These are phyloP conservation scores for Ceratobasidium sp. DNA, from an alignment of 1,284 basidiomycete genomes.

Conservation along the genomic window DNA sequence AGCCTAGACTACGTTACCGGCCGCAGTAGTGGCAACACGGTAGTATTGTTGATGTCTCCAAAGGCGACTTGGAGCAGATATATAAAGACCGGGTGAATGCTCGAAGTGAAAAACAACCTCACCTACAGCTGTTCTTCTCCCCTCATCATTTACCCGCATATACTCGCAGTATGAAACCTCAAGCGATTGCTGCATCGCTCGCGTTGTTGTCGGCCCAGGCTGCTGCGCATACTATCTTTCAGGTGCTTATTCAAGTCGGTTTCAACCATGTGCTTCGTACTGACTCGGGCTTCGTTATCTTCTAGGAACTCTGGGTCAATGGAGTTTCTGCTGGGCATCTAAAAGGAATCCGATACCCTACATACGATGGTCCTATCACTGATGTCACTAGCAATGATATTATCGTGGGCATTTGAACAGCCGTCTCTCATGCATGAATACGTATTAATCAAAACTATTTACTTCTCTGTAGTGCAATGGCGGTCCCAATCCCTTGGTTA, in stretches of 20 bases:
- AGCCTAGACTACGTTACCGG: neutral
- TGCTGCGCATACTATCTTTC: constrained; percentile 49
- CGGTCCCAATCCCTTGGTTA: constrained; percentile 47
- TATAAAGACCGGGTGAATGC: constrained; percentile 27
- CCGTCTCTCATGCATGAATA: neutral
- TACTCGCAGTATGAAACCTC: constrained; percentile 40
- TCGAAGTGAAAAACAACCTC: neutral
- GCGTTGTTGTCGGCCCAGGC: constrained; percentile 41
- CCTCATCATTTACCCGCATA: constrained; percentile 19
- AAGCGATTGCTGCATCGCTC: constrained; percentile 35
- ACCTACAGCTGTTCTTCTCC: neutral
- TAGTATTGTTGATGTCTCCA: neutral
- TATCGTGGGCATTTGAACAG: constrained; percentile 14
- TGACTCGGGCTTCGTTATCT: neutral
- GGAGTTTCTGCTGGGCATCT: constrained; percentile 32
- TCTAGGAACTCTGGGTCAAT: constrained; percentile 42
- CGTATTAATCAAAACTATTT: neutral
- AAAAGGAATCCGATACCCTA: constrained; percentile 23
- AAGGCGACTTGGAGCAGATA: neutral
- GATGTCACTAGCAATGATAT: constrained; percentile 47
- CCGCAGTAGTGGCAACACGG: neutral
- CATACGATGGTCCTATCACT: constrained; percentile 48
- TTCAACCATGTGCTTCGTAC: neutral
- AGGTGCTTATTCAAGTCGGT: constrained; percentile 4
- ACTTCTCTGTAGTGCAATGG: constrained; percentile 47